Evolutionary conservation across 2,329 filamentous ascomycete genomes (phyloP), one percentile per base, ranked within the genome.

Genomic region (Trichoderma koningii): DNA sequence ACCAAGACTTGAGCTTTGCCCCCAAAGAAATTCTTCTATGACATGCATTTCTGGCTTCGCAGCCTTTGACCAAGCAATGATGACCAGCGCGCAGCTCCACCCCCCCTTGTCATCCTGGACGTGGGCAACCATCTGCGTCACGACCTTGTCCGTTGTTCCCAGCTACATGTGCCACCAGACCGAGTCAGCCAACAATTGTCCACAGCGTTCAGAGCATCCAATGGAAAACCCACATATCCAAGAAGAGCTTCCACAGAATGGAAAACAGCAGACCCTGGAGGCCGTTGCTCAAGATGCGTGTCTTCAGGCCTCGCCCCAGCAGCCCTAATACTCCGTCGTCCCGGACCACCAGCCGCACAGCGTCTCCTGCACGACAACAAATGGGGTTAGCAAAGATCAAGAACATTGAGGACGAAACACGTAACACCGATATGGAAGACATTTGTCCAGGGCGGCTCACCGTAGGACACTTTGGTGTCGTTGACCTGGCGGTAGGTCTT

Each of bases 401-500:
- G 2, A 23, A 23, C 21, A 23, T 23, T 23, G 21, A 23, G 21
- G 21, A 23, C 2, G 3, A 23, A 23, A 23, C 21, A 3, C 21
- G 21, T 23, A 23, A 23, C 21, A 23, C 21, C 21, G 21, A 23
- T 23, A 23, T 23, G 21, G 21, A 23, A 23, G 21, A 23, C 21
- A 23, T 23, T 23, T 23, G 21, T 23, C 21, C 21, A 23, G 21
- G 21, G 21, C 21, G 21, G 4, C 73, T 71, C 72, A 82, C 80
- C 66, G 47, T 82, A 82, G 2, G 80, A 81, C 1, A 82, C 75
- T 52, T 80, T 73, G 4, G 75, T 79, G 19, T 82, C 79, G 59
- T 82, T 82, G 65, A 82, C 80, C 66, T 82, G 80, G 1, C 80
- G 79, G 64, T 81, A 82, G 0, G 80, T 82, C 70, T 82, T 82